These are phyloP conservation scores for Termitomyces sp. DNA, from an alignment of 1,284 basidiomycete species.

Conservation along the genomic window DNA sequence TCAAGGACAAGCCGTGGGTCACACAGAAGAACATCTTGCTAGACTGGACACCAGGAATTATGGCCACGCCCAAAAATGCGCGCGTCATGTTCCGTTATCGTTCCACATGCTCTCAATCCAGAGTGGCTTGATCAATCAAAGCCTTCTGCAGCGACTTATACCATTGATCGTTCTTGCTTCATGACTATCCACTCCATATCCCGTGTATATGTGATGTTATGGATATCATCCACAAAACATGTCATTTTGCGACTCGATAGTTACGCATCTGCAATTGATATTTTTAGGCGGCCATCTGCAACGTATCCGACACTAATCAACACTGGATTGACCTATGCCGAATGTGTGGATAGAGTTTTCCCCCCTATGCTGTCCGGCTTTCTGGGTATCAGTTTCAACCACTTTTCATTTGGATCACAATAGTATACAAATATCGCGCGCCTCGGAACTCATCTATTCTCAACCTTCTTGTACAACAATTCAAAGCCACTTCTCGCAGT, in stretches of 20 bases:
- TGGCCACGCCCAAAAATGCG: conserved; percentile 17
- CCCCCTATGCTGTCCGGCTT: not conserved
- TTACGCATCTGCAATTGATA: no score
- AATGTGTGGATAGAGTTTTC: not conserved
- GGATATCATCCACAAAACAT: not conserved
- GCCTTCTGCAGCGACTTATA: not conserved
- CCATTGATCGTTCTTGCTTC: not conserved
- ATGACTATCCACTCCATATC: not conserved
- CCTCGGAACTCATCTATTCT: no score
- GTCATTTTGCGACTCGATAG: not conserved
- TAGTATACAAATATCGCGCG: not conserved
- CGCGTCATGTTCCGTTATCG: conserved; percentile 15
- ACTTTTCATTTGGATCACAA: not conserved
- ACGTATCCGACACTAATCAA: no score
- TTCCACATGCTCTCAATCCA: not conserved
- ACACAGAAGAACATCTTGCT: conserved; percentile 18
- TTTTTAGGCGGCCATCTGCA: no score
- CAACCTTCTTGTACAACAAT: not conserved
- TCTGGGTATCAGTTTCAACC: not conserved
- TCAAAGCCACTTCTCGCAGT: not conserved
- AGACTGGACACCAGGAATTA: conserved; percentile 19
- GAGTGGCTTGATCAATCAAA: not conserved
- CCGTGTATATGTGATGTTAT: not conserved
- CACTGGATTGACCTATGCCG: not conserved
- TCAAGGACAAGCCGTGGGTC: conserved; percentile 17